Evolutionary conservation across 1,284 basidiomycete genomes (phyloP).

Genomic region (Trametes versicolor): DNA sequence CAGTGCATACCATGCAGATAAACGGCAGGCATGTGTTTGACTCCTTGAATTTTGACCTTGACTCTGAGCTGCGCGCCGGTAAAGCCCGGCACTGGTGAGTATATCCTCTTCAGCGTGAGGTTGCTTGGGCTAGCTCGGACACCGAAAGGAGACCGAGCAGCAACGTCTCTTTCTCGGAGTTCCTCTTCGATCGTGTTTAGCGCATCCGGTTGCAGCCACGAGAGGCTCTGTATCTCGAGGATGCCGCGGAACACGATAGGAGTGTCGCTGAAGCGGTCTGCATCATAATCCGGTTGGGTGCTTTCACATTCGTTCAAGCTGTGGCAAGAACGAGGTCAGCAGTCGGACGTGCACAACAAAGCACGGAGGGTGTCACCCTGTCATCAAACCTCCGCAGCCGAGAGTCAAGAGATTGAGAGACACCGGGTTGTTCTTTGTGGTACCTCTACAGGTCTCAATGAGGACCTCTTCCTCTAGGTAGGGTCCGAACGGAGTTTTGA

Average conservation of each 20-base stretch:
- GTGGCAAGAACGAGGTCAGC: too few species aligned
- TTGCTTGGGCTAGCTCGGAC: constrained; percentile 6
- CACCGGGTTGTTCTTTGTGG: constrained; percentile 32
- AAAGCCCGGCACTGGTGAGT: constrained; percentile 31
- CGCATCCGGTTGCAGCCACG: constrained; percentile 58
- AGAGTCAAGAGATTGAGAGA: constrained; percentile 37
- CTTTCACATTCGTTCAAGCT: constrained; percentile 37
- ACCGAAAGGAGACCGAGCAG: constrained; percentile 4
- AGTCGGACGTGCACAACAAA: neutral
- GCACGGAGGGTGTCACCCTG: constrained; percentile 39
- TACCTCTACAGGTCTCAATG: constrained; percentile 34
- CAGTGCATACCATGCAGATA: constrained; percentile 53
- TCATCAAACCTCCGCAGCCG: constrained; percentile 33
- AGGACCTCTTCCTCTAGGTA: constrained; percentile 40
- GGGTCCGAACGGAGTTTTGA: constrained; percentile 45
- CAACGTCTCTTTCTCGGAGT: constrained; percentile 49
- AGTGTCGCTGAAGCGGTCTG: constrained; percentile 10
- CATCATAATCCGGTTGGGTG: constrained; percentile 25
- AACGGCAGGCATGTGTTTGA: constrained; percentile 51
- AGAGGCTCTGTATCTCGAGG: constrained; percentile 52
- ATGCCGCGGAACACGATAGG: constrained; percentile 56
- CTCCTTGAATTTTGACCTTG: constrained; percentile 51
- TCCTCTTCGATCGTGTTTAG: constrained; percentile 50
- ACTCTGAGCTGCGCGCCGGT: constrained; percentile 44
- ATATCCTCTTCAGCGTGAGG: constrained; percentile 50